Conservation (phyloP, 352 stramenopile species). For the Globisporangium okanoganense region DNA sequence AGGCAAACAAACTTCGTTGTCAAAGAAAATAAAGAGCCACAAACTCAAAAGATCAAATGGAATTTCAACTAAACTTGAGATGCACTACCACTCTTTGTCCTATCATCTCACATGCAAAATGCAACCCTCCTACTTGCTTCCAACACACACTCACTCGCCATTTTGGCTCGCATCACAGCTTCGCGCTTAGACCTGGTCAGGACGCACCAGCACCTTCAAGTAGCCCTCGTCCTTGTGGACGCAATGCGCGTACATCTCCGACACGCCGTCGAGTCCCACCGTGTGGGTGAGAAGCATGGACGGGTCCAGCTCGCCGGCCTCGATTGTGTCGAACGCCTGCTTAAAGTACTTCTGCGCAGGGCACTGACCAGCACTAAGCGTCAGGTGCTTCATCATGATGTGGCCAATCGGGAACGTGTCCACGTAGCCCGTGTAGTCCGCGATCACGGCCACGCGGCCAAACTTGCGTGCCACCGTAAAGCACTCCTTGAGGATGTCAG, state of each 20-base stretch:
- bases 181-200: conserved; percentile 19
- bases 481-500: conserved; percentile 59
- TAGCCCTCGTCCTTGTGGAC: conserved; percentile 55
- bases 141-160: not conserved
- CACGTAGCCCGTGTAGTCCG: conserved; percentile 27
- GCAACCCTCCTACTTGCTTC: too few relatives aligned
- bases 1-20: too few relatives aligned
- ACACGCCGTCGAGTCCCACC: conserved; percentile 46
- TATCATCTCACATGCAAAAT: too few relatives aligned
- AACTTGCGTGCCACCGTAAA: conserved; percentile 37
- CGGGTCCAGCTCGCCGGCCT: conserved; percentile 35
- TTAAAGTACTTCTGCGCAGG: conserved; percentile 36
- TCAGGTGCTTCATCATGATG: conserved; percentile 47
- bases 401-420: conserved; percentile 40
- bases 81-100: too few relatives aligned
- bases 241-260: conserved; percentile 45
- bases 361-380: conserved; percentile 28
- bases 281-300: conserved; percentile 54
- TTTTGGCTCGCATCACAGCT: conserved; percentile 7
- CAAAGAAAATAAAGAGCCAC: too few relatives aligned
- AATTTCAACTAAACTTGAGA: too few relatives aligned
- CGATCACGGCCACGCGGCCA: conserved; percentile 27
- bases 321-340: conserved; percentile 22
- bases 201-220: conserved; percentile 59
- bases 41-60: too few relatives aligned